Base-by-base conservation (phyloP, 805 yeast genomes). In the Lipomyces yamanashiensis region DNA sequence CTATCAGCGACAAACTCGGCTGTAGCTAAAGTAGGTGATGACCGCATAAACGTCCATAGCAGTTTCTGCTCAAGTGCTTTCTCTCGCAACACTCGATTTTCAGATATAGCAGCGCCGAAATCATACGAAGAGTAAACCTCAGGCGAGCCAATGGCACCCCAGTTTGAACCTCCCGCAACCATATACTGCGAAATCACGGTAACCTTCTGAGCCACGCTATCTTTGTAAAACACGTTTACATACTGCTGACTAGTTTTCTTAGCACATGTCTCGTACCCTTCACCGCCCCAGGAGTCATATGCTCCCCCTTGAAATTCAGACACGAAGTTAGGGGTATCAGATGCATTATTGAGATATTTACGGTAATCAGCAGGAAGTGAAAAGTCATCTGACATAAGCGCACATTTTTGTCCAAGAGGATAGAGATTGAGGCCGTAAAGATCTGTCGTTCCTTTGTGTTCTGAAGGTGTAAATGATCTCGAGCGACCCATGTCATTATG, bases 121-220 rank as follows among this genome's bases (percentile, higher is more conserved):
- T 63, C 66, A 51, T 56, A 63, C 23, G 66, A 63, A 7, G 66
- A 36, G 40, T 63, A 63, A 10, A 59, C 59, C 3, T 41, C 57
- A n/a, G 66, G 63, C 5, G 60, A 45, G 3, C 60, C 66, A 28
- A 63, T 44, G 10, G 58, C 61, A 4, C 66, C 66, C 66, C 66
- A 63, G 36, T 59, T 63, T n/a, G 66, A 59, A 17, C 66, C 66
- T 15, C 66, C 66, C 9, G 43, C 47, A n/a, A 44, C 37, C 63
- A 63, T 59, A 36, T 63, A 54, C 12, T 48, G 56, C 45, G 66
- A 63, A 28, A 63, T 54, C 57, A 59, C 36, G 15, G 66, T 63
- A 36, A 59, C 53, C 43, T 63, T 63, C 21, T 59, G 63, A 4
- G 66, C 66, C 40, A 63, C 40, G 43, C 34, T 48, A 28, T 58